Percentiles rank a stretch among this genome's conserved stretches.
Evolutionary conservation across 768 basidiomycete genomes (phyloP).

Genomic region (Russula emetica): DNA sequence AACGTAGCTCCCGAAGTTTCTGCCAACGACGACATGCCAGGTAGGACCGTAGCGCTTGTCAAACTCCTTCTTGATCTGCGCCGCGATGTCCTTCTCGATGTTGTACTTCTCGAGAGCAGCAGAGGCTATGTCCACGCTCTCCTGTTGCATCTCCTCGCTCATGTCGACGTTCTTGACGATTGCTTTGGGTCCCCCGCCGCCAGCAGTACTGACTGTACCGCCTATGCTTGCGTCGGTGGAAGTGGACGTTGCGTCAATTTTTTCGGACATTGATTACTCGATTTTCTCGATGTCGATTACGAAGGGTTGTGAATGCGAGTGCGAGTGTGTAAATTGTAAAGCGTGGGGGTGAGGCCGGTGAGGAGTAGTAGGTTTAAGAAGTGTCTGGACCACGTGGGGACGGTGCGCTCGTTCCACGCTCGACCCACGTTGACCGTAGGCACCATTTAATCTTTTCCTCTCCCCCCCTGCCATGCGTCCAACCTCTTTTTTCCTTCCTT

Average conservation of each 20-base stretch:
- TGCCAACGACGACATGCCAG: slow-evolving; percentile 98
- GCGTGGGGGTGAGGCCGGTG: background rate
- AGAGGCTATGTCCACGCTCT: slow-evolving; percentile 82
- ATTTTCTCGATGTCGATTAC: slow-evolving; percentile 3
- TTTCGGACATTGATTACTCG: slow-evolving; percentile 34
- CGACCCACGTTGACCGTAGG: background rate
- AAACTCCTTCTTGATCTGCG: slow-evolving; percentile 97
- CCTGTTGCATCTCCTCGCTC: slow-evolving; percentile 95
- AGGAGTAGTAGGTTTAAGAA: background rate
- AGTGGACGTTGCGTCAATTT: slow-evolving; percentile 54
- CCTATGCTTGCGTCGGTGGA: slow-evolving; percentile 51
- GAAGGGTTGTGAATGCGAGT: background rate
- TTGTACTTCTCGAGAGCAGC: slow-evolving; percentile 84
- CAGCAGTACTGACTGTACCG: slow-evolving; percentile 30
- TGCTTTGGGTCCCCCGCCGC: slow-evolving; percentile 58
- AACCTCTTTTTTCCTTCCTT: too few species aligned
- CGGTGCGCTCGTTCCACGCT: background rate
- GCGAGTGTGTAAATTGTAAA: background rate
- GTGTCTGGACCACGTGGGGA: slow-evolving; percentile 9
- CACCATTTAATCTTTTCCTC: background rate
- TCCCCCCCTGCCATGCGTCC: background rate
- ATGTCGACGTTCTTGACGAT: slow-evolving; percentile 97
- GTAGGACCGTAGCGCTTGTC: slow-evolving; percentile 89
- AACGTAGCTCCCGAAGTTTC: slow-evolving; percentile 98
- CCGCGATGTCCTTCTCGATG: slow-evolving; percentile 98